Percentiles rank a stretch among this genome's conserved stretches.
These are phyloP conservation scores for Lasiodiplodia sp. DNA, from an alignment of 2,329 filamentous ascomycete species.

Conservation along the genomic window DNA sequence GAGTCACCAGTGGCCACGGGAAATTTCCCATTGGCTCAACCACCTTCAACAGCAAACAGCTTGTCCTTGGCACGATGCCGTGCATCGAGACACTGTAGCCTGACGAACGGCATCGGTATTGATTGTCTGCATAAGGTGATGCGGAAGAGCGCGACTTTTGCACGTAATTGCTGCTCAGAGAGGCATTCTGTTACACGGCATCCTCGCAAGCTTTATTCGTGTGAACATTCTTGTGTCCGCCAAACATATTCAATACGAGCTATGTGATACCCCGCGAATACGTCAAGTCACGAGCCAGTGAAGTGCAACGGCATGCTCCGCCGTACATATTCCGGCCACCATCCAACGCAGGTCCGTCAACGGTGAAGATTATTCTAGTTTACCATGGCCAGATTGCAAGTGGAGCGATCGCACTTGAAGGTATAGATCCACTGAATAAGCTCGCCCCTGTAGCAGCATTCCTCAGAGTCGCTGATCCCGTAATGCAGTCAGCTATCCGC, in stretches of 20 bases:
- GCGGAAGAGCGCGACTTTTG: neutral
- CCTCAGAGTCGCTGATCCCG: neutral
- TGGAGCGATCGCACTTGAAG: slow-evolving; percentile 4
- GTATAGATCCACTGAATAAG: neutral
- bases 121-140: neutral
- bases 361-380: neutral
- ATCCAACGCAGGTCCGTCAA: neutral
- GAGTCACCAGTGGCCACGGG: slow-evolving; percentile 5
- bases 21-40: neutral
- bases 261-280: neutral
- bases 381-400: slow-evolving; percentile 1
- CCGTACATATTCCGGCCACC: neutral
- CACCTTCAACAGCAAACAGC: neutral
- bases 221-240: neutral
- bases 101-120: neutral
- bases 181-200: neutral
- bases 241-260: neutral
- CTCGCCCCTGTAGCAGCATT: neutral
- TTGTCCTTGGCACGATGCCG: neutral
- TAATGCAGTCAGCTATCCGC: neutral
- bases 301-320: neutral
- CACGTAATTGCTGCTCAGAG: neutral
- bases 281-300: neutral
- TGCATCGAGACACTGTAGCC: neutral
- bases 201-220: neutral